Conservation (phyloP, 495 filamentous ascomycete genomes). For the Aspergillus biplanus region DNA sequence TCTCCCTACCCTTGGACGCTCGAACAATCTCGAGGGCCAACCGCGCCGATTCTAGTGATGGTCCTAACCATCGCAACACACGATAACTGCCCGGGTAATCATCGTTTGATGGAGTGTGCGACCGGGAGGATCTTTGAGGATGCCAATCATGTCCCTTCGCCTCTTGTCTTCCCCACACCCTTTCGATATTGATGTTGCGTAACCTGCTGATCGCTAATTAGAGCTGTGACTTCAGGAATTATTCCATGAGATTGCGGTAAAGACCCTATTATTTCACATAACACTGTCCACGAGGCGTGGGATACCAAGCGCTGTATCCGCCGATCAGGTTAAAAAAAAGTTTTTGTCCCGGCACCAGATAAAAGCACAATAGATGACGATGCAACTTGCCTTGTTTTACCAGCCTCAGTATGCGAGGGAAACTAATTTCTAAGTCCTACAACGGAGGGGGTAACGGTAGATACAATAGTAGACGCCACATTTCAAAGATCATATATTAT, state of each 20-base stretch:
- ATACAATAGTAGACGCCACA: constrained; percentile 33
- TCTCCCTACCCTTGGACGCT: neutral
- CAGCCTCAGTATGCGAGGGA: constrained; percentile 7
- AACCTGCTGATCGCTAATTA: too few species aligned
- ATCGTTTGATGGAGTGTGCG: neutral
- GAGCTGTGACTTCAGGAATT: neutral
- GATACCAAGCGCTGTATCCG: neutral
- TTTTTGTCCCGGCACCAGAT: neutral
- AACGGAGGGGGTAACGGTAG: constrained; percentile 20
- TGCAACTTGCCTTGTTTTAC: constrained; percentile 16
- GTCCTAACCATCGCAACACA: neutral
- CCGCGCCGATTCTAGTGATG: neutral
- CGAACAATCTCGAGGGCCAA: neutral
- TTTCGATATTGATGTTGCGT: too few species aligned
- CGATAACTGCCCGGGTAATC: neutral
- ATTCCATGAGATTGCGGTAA: neutral
- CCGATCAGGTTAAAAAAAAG: neutral
- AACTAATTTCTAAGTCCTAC: constrained; percentile 16
- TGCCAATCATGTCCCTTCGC: neutral
- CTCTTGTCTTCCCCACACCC: too few species aligned
- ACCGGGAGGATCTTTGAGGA: neutral
- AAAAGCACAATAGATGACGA: neutral
- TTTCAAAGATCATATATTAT: constrained; percentile 36
- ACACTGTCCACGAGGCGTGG: neutral
- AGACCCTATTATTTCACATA: neutral